phyloP scores from a whole-genome alignment of 1,139 yeast species.

The Debaryomyces robertsiae region DNA sequence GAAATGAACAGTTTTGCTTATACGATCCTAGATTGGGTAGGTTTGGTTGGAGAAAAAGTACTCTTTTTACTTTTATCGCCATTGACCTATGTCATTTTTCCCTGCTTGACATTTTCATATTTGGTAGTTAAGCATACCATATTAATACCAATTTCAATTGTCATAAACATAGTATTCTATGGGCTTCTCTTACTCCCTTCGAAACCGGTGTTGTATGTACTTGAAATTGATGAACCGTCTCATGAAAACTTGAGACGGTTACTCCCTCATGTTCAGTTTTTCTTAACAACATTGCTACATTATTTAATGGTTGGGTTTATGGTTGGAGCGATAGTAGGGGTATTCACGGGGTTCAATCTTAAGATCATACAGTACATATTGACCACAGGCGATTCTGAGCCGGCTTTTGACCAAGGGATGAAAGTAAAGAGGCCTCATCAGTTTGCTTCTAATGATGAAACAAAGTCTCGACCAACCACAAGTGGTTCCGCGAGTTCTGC shows the following conservation, averaged over 20 bases:
- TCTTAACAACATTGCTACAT: conserved; percentile 22
- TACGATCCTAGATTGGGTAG: conserved; percentile 1
- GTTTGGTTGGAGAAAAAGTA: background rate
- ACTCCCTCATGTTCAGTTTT: conserved; percentile 14
- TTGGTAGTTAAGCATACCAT: conserved; percentile 6
- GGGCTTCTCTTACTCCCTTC: conserved; percentile 24
- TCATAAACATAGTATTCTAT: conserved; percentile 19
- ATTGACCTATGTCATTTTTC: conserved; percentile 6
- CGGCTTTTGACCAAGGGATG: background rate
- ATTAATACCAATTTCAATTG: conserved; percentile 8
- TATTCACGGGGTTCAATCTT: conserved; percentile 19
- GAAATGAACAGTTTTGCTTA: conserved; percentile 1
- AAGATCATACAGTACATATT: conserved; percentile 12
- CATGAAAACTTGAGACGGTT: conserved; percentile 12
- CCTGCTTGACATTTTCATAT: conserved; percentile 6
- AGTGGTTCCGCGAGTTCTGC: background rate
- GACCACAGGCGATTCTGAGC: conserved; percentile 7
- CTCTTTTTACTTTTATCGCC: background rate
- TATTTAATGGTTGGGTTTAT: conserved; percentile 26
- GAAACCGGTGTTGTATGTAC: conserved; percentile 21
- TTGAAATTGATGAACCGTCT: conserved; percentile 17
- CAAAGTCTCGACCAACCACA: background rate
- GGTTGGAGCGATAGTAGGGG: conserved; percentile 26
- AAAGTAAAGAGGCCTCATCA: background rate
- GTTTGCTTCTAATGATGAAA: background rate